Evolutionary conservation across 2,329 filamentous ascomycete species (phyloP).

Genomic region (Cladorrhinum sp.): DNA sequence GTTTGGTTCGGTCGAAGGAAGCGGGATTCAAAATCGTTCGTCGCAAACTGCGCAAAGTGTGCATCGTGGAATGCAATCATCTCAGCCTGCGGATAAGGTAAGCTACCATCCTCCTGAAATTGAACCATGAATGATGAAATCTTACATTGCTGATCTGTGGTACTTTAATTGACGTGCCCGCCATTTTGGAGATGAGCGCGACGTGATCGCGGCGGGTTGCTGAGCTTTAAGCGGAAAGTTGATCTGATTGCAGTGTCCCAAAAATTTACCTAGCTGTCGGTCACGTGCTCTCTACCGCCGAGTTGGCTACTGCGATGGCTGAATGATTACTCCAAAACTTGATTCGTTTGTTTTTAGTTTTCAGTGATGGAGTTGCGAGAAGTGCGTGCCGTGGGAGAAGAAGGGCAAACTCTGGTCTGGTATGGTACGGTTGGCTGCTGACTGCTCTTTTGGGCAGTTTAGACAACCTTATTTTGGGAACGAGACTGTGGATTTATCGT

Average conservation of each 20-base stretch:
- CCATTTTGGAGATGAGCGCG: slow-evolving; percentile 23
- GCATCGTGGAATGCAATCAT: slow-evolving; percentile 55
- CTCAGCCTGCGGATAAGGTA: slow-evolving; percentile 49
- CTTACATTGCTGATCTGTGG: slow-evolving; percentile 40
- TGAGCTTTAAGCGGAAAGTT: slow-evolving; percentile 9
- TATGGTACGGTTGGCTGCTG: slow-evolving; percentile 4
- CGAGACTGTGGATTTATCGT: neutral
- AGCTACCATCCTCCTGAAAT: slow-evolving; percentile 9
- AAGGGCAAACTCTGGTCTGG: neutral
- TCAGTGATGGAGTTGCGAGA: slow-evolving; percentile 4
- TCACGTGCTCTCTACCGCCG: slow-evolving; percentile 17
- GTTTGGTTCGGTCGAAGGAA: slow-evolving; percentile 40
- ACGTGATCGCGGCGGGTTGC: slow-evolving; percentile 7
- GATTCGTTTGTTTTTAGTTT: neutral
- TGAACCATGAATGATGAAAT: slow-evolving; percentile 6
- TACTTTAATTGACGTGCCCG: slow-evolving; percentile 25
- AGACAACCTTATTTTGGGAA: slow-evolving; percentile 3
- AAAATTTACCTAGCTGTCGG: neutral
- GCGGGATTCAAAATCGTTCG: slow-evolving; percentile 44
- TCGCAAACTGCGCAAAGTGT: slow-evolving; percentile 54
- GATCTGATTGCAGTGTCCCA: neutral
- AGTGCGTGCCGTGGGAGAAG: neutral
- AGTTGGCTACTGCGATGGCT: neutral
- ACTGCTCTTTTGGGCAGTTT: neutral
- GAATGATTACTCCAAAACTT: neutral